Conservation (phyloP, 345 rosid species). For the Arabidopsis suecica region DNA sequence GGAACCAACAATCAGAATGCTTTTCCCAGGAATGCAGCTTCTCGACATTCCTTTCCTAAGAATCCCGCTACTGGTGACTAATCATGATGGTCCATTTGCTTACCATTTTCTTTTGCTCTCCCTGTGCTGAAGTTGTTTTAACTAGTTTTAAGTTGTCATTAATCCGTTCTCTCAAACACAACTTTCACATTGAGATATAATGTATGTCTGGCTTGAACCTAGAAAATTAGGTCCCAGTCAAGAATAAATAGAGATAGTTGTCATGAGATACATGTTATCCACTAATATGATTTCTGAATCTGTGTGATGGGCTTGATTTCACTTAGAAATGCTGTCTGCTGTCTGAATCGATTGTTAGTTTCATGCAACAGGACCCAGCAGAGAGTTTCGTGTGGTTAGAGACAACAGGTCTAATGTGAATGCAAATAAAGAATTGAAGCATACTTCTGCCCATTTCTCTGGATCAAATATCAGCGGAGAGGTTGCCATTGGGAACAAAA, state of each 20-base stretch:
- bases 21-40: constrained; percentile 46
- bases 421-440: constrained; percentile 53
- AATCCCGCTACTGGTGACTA: constrained; percentile 31
- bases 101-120: background rate
- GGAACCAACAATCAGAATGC: constrained; percentile 44
- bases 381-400: constrained; percentile 67
- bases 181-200: background rate
- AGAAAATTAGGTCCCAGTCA: background rate
- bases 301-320: background rate
- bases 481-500: constrained; percentile 43
- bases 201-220: background rate
- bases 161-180: background rate
- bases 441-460: constrained; percentile 47
- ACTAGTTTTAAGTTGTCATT: background rate
- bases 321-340: constrained; percentile 8
- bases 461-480: constrained; percentile 47
- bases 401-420: constrained; percentile 70
- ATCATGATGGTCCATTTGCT: background rate
- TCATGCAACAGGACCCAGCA: constrained; percentile 46
- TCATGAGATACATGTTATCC: background rate
- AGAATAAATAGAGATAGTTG: background rate
- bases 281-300: background rate
- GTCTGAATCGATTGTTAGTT: constrained; percentile 20
- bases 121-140: background rate
- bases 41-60: constrained; percentile 12